These are phyloP conservation scores for Orbilia brochopaga DNA, from an alignment of 2,329 filamentous ascomycete species.

Conservation along the genomic window DNA sequence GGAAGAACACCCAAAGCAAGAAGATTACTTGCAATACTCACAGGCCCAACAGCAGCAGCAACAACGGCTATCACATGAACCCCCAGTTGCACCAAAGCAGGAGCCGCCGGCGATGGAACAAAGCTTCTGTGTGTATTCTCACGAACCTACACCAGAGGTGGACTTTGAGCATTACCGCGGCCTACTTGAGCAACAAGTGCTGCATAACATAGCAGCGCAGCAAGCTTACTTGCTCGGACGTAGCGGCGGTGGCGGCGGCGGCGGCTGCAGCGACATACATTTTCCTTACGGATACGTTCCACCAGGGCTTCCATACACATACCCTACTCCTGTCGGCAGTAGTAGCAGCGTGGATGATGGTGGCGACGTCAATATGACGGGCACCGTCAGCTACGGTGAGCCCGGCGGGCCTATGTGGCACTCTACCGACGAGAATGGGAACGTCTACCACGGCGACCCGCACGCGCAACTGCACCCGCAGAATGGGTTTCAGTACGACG, in stretches of 20 bases:
- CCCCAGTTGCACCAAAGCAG: conserved; percentile 12
- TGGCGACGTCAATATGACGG: conserved; percentile 7
- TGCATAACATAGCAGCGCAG: conserved; percentile 36
- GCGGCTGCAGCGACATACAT: conserved; percentile 2
- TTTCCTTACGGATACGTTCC: conserved; percentile 32
- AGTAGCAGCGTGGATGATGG: conserved; percentile 14
- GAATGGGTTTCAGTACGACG: conserved; percentile 40
- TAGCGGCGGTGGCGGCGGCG: no score
- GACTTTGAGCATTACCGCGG: conserved; percentile 44
- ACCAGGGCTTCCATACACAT: conserved; percentile 20
- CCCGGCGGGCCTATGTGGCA: conserved; percentile 32
- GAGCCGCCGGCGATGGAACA: conserved; percentile 17
- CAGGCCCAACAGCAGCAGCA: conserved; percentile 9
- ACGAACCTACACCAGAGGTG: conserved; percentile 29
- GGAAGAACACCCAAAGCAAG: conserved; percentile 12
- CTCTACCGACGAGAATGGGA: conserved; percentile 15
- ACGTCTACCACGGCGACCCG: conserved; percentile 9
- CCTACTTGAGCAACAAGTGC: conserved; percentile 37
- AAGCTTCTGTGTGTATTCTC: conserved; percentile 27
- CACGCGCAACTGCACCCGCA: not conserved
- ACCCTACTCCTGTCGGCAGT: not conserved
- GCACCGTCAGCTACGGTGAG: conserved; percentile 21
- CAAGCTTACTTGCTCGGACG: conserved; percentile 21
- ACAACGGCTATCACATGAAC: conserved; percentile 16
- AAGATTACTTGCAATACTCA: conserved; percentile 2